Conservation (phyloP, 345 rosid species). For the Linum lewisii region DNA sequence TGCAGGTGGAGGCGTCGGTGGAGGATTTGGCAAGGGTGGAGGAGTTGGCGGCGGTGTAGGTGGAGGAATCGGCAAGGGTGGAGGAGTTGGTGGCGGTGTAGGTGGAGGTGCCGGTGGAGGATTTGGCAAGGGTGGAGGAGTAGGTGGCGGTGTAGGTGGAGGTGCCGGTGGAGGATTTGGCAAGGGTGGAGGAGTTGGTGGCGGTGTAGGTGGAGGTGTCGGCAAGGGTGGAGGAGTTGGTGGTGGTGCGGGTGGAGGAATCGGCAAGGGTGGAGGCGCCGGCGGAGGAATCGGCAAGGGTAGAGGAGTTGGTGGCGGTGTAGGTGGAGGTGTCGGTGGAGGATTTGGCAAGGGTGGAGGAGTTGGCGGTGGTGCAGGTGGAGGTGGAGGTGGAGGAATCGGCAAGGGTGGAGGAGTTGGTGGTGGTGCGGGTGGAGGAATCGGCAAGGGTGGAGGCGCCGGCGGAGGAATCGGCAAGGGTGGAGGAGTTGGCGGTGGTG, state of each 20-base stretch:
- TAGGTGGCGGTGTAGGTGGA: neutral
- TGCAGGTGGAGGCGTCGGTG: constrained; percentile 24
- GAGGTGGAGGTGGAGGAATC: constrained; percentile 24
- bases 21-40: constrained; percentile 17
- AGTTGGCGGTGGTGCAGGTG: constrained; percentile 22
- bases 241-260: constrained; percentile 21
- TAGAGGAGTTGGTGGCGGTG: constrained; percentile 21
- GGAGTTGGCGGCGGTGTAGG: constrained; percentile 22
- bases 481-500: constrained; percentile 10
- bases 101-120: constrained; percentile 24
- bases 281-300: constrained; percentile 14
- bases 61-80: constrained; percentile 22
- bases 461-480: constrained; percentile 14
- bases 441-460: constrained; percentile 10
- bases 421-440: constrained; percentile 21
- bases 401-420: constrained; percentile 27
- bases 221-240: constrained; percentile 21
- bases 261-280: constrained; percentile 12
- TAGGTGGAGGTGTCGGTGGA: constrained; percentile 24
- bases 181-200: constrained; percentile 1
- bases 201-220: constrained; percentile 19
- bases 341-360: constrained; percentile 17
- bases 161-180: constrained; percentile 15
- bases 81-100: constrained; percentile 20
- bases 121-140: constrained; percentile 16